Conservation (phyloP, 805 yeast genomes). For the Millerozyma miso region DNA sequence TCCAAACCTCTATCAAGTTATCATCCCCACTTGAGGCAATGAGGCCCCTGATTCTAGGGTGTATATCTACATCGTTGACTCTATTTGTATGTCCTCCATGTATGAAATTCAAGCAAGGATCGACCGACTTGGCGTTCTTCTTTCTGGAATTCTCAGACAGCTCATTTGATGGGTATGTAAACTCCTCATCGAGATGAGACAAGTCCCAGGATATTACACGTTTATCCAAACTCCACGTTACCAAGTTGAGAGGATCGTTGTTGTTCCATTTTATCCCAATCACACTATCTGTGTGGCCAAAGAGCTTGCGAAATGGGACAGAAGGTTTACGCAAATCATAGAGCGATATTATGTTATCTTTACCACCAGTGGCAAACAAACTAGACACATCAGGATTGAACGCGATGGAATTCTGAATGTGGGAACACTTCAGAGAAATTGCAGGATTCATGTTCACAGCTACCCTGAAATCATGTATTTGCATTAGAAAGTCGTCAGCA, state of each 20-base stretch:
- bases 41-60: conserved; percentile 55
- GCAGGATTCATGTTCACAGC: conserved; percentile 32
- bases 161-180: conserved; percentile 28
- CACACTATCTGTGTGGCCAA: conserved; percentile 55
- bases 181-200: conserved; percentile 51
- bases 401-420: conserved; percentile 63
- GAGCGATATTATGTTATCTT: conserved; percentile 66
- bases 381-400: conserved; percentile 55
- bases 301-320: conserved; percentile 57
- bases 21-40: conserved; percentile 73
- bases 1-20: conserved; percentile 72
- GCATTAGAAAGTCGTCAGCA: conserved; percentile 61
- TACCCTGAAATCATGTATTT: conserved; percentile 55
- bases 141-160: conserved; percentile 48
- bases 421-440: conserved; percentile 42
- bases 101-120: conserved; percentile 72
- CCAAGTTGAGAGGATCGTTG: conserved; percentile 46
- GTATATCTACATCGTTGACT: conserved; percentile 64
- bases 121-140: conserved; percentile 47
- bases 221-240: conserved; percentile 61
- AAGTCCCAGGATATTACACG: conserved; percentile 76
- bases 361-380: conserved; percentile 71
- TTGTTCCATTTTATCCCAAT: conserved; percentile 47
- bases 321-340: conserved; percentile 70
- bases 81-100: conserved; percentile 85